Conservation (phyloP, 2,329 filamentous ascomycete species). For the Stachybotrys chartarum region DNA sequence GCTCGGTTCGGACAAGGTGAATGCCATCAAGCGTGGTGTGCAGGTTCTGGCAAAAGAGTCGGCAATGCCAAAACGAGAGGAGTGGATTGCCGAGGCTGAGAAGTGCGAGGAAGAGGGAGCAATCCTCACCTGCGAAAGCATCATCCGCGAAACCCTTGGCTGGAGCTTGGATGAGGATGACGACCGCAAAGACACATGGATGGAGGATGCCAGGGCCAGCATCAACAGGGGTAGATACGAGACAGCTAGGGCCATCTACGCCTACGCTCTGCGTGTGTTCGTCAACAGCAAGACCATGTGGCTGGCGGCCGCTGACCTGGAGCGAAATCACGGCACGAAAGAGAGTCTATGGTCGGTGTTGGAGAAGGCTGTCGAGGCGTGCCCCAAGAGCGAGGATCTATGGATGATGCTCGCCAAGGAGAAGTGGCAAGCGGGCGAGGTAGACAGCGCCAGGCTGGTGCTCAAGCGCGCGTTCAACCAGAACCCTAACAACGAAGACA, state of each 20-base stretch:
- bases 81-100: constrained; percentile 94
- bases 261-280: constrained; percentile 84
- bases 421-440: constrained; percentile 82
- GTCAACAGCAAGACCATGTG: constrained; percentile 82
- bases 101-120: constrained; percentile 91
- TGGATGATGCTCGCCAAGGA: constrained; percentile 97
- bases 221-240: constrained; percentile 78
- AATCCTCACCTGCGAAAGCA: constrained; percentile 76
- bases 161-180: constrained; percentile 95
- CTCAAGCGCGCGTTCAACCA: constrained; percentile 88
- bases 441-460: constrained; percentile 79
- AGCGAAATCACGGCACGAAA: constrained; percentile 79
- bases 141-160: constrained; percentile 86
- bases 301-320: constrained; percentile 84
- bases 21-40: constrained; percentile 91
- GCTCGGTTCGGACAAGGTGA: constrained; percentile 68
- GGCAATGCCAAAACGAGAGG: constrained; percentile 94
- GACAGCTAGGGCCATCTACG: constrained; percentile 89
- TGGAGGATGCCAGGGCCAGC: constrained; percentile 81
- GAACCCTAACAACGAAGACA: constrained; percentile 94
- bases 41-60: constrained; percentile 83
- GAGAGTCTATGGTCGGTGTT: constrained; percentile 79
- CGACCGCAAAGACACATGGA: constrained; percentile 91
- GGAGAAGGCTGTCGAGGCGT: constrained; percentile 90
- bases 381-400: constrained; percentile 80